Conservation (phyloP, 371 early-diverging fungal genomes). For the Quaeritorhiza haematococci region DNA sequence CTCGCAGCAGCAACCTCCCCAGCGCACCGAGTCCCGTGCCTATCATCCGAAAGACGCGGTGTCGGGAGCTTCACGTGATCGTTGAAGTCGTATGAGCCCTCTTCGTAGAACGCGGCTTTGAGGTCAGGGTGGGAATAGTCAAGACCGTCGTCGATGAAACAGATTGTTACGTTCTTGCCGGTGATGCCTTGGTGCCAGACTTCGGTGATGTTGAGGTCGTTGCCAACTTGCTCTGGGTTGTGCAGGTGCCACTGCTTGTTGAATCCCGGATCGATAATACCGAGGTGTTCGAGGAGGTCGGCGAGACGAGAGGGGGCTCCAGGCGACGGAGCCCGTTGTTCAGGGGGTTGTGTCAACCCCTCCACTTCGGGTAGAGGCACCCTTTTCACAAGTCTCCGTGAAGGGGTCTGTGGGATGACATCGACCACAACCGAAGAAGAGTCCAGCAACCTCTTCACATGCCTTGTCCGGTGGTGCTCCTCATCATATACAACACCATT, state of each 20-base stretch:
- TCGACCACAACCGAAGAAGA: constrained; percentile 20
- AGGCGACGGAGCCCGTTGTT: constrained; percentile 4
- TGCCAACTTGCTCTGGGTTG: constrained; percentile 59
- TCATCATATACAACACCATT: not conserved
- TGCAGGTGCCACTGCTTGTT: constrained; percentile 80
- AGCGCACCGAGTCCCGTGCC: constrained; percentile 95
- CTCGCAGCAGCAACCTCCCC: constrained; percentile 89
- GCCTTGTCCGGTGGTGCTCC: not conserved
- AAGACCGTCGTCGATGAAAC: constrained; percentile 92
- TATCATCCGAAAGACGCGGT: constrained; percentile 76
- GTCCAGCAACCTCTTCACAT: not conserved
- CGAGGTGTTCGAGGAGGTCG: constrained; percentile 19
- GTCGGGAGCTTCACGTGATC: constrained; percentile 68
- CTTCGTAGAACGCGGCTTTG: constrained; percentile 56
- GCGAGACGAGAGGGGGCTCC: not conserved
- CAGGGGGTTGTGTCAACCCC: not conserved
- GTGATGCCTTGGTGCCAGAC: constrained; percentile 88
- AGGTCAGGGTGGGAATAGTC: constrained; percentile 82
- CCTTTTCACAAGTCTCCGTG: constrained; percentile 27
- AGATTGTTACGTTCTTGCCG: constrained; percentile 80
- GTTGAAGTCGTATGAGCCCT: constrained; percentile 92
- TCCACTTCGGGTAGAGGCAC: not conserved
- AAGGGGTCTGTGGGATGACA: constrained; percentile 32
- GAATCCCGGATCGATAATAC: constrained; percentile 75
- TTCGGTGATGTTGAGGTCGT: constrained; percentile 89